Conservation (phyloP, 441 rosid genomes). For the Jatropha multifida region DNA sequence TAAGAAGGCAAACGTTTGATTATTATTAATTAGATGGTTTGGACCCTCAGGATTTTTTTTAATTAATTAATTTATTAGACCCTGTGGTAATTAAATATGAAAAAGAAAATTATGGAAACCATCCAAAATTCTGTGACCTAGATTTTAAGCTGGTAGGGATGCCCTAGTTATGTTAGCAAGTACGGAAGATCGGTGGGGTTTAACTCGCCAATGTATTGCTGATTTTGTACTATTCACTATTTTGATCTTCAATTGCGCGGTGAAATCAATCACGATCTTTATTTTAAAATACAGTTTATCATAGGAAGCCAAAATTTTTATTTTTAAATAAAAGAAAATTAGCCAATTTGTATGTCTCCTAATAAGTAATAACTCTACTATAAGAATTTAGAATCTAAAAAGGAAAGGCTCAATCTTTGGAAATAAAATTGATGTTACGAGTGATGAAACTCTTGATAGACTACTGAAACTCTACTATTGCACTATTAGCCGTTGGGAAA, state of each 20-base stretch:
- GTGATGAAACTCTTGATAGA: neutral
- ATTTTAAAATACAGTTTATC: no score
- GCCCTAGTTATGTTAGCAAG: slow-evolving; percentile 6
- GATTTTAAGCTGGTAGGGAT: slow-evolving; percentile 30
- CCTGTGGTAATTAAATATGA: neutral
- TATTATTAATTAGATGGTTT: no score
- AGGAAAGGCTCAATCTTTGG: no score
- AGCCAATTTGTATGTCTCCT: no score
- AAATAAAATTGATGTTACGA: no score
- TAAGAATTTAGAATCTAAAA: no score
- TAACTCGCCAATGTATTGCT: neutral
- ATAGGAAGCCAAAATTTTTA: no score
- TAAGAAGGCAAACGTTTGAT: neutral
- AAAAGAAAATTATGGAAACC: neutral
- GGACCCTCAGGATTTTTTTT: neutral
- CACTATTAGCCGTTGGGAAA: neutral
- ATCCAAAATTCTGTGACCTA: neutral
- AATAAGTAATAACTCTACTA: no score
- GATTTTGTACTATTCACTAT: neutral
- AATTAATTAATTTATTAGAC: neutral
- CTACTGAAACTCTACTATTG: neutral
- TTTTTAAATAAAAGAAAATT: no score
- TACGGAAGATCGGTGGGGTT: slow-evolving; percentile 8
- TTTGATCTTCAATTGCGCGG: no score
- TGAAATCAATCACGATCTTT: no score